Percentiles rank a stretch among this genome's conserved stretches.
phyloP scores from a whole-genome alignment of 2,329 filamentous ascomycete species.

The Hymenoscyphus fraxineus region DNA sequence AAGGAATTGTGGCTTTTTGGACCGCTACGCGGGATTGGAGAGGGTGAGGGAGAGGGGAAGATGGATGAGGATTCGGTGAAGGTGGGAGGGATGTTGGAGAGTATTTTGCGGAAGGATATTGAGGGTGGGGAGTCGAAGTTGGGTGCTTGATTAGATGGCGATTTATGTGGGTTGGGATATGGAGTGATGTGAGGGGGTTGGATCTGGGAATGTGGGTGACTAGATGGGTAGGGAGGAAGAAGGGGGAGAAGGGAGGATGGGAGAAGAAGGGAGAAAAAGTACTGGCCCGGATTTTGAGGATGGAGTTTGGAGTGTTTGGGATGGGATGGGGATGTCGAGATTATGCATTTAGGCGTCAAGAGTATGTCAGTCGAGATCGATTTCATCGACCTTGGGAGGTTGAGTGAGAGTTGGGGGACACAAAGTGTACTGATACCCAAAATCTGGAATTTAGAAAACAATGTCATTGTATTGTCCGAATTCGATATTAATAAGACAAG shows the following conservation, averaged over 20 bases:
- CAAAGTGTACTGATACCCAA: background rate
- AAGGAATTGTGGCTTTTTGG: constrained; percentile 50
- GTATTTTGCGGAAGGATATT: constrained; percentile 17
- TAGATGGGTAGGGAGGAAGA: too few species aligned
- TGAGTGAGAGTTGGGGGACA: background rate
- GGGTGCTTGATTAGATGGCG: background rate
- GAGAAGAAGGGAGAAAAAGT: too few species aligned
- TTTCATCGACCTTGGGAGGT: background rate
- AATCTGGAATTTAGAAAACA: background rate
- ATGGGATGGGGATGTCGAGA: too few species aligned
- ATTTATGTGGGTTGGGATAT: too few species aligned
- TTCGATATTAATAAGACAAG: too few species aligned
- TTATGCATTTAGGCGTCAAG: too few species aligned
- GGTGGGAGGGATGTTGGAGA: constrained; percentile 30
- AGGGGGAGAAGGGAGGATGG: too few species aligned
- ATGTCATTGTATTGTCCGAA: background rate
- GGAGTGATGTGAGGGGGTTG: too few species aligned
- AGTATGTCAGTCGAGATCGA: background rate
- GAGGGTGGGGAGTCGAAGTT: constrained; percentile 4
- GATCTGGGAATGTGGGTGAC: too few species aligned
- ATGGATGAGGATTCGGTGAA: constrained; percentile 39
- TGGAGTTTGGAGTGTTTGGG: too few species aligned
- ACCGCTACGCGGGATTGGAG: constrained; percentile 42
- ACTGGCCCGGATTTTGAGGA: too few species aligned
- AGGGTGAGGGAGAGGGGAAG: constrained; percentile 39